Evolutionary conservation across 139 green algal species (phyloP).

Genomic region (Nannochloris sp.): DNA sequence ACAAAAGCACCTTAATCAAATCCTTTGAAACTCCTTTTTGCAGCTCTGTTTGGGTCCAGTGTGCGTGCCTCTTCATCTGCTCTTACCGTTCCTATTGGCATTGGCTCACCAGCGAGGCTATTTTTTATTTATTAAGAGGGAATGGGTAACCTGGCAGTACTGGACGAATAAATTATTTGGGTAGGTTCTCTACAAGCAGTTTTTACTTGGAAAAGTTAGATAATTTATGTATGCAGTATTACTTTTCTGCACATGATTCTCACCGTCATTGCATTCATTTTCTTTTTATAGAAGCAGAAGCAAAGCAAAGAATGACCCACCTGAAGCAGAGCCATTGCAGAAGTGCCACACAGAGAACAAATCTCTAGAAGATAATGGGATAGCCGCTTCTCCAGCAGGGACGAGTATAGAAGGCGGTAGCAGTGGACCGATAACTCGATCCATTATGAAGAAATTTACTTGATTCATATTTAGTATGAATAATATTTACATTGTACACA

Average conservation of each 20-base stretch:
- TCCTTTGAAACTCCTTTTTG: not conserved
- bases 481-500: too few species aligned
- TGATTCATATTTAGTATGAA: too few species aligned
- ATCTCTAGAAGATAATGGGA: too few species aligned
- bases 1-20: constrained; percentile 19
- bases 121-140: constrained; percentile 41
- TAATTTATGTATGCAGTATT: not conserved
- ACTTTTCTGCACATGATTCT: not conserved
- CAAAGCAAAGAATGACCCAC: too few species aligned
- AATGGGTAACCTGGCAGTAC: constrained; percentile 37
- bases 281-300: too few species aligned
- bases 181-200: constrained; percentile 7
- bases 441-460: too few species aligned
- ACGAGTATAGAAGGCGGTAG: too few species aligned
- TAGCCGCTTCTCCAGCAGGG: too few species aligned
- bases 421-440: too few species aligned
- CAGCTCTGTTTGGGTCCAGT: constrained; percentile 42
- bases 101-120: constrained; percentile 36
- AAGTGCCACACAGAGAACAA: too few species aligned
- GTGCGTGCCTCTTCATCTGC: constrained; percentile 44
- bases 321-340: too few species aligned
- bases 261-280: too few species aligned
- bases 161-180: constrained; percentile 12
- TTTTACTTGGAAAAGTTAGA: not conserved
- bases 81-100: constrained; percentile 43